Conservation (phyloP, 371 early-diverging fungal genomes). For the Catenaria anguillulae region DNA sequence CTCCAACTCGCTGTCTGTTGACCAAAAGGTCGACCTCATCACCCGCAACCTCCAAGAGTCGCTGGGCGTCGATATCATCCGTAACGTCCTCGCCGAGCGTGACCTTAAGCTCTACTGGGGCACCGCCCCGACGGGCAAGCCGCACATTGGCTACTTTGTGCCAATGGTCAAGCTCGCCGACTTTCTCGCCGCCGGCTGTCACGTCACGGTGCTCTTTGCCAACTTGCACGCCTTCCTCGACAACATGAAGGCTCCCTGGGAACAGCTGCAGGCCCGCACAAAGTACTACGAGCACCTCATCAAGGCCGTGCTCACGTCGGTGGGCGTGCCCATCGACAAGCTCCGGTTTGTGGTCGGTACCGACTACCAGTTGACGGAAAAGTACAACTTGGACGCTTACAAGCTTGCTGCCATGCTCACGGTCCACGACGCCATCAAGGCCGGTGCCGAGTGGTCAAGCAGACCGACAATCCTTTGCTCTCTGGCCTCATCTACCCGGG, state of each 20-base stretch:
- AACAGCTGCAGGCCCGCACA: conserved; percentile 75
- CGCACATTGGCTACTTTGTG: conserved; percentile 98
- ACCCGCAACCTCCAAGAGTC: conserved; percentile 94
- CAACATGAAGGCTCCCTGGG: conserved; percentile 97
- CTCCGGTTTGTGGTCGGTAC: conserved; percentile 91
- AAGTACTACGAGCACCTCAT: conserved; percentile 91
- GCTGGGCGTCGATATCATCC: conserved; percentile 81
- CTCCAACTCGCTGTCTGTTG: conserved; percentile 7
- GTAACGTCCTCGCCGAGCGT: conserved; percentile 69
- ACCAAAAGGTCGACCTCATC: conserved; percentile 72
- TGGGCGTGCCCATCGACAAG: conserved; percentile 81
- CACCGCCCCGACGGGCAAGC: conserved; percentile 95
- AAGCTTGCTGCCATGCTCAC: conserved; percentile 75
- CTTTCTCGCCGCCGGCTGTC: conserved; percentile 87
- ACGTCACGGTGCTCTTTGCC: conserved; percentile 88
- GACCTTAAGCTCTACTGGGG: conserved; percentile 98
- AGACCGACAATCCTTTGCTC: conserved; percentile 87
- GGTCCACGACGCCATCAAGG: conserved; percentile 95
- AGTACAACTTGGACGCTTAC: conserved; percentile 93
- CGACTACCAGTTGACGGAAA: conserved; percentile 65
- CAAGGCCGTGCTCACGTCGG: conserved; percentile 73
- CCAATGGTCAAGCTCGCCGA: conserved; percentile 97
- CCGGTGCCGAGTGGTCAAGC: conserved; percentile 99
- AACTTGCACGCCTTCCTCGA: conserved; percentile 99
- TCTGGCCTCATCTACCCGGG: conserved; percentile 96